Base-by-base conservation (phyloP, 2,329 filamentous ascomycete species). In the Fusarium odoratissimum region DNA sequence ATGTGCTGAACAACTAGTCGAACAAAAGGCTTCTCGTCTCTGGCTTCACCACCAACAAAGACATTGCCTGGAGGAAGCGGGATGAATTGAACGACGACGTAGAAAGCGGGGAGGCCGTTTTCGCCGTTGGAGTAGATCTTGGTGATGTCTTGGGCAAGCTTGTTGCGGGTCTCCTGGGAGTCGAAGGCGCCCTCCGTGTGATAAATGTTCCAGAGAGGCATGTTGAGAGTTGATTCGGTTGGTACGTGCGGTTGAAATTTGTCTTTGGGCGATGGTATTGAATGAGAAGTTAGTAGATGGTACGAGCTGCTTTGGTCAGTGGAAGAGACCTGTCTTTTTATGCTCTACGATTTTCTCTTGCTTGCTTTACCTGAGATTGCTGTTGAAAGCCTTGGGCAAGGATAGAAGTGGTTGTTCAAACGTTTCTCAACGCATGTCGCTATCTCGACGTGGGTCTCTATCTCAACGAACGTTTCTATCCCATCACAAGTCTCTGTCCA, bases 371-470 rank as follows among this genome's bases (percentile, higher is more conserved):
- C 19, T 48, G 17, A 30, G 25, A 48, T 12, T 6, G 7, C 8
- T 31, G 21, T 48, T 31, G 28, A 48, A 28, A 48, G 45, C 10
- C 3, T n/a, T 17, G 14, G 1, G 9, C 5, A 17, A n/a, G 45
- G 7, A 16, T 12, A 48, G 28, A n/a, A 31, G 4, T 31, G 6
- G 19, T n/a, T n/a, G 1, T n/a, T n/a, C 10, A 3, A n/a, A 0
- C 9, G 10, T 17, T 17, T 48, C 45, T n/a, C 28, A 48, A n/a
- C 45, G 19, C 9, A 31, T 8, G 3, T 16, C 25, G 10, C 9
- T 16, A 28, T 14, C 12, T 45, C 8, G 25, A 45, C 8, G 19
- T 14, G 25, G 42, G 25, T 3, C 12, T 28, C 3, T 3, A 30
- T 31, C 45, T 30, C 28, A 48, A n/a, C 28, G 19, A 30, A n/a